Conservation (phyloP, 768 basidiomycete species). For the Xerocomus potaroensis region DNA sequence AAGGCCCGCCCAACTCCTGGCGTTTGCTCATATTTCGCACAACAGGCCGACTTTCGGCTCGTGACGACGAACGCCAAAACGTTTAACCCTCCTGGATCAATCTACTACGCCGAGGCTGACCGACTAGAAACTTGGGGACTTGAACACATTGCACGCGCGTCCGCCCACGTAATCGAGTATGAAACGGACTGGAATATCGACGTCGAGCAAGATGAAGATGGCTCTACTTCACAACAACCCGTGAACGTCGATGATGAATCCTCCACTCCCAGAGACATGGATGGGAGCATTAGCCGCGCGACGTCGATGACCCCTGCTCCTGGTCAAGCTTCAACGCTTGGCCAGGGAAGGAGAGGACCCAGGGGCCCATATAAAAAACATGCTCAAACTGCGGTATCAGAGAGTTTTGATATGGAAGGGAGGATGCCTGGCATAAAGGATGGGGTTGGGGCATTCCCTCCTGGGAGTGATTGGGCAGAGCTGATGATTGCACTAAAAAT, state of each 20-base stretch:
- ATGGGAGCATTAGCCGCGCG: constrained; percentile 44
- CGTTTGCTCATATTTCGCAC: neutral
- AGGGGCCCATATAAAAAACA: constrained; percentile 55
- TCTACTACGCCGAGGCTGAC: constrained; percentile 73
- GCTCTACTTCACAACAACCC: constrained; percentile 16
- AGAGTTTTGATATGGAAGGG: constrained; percentile 63
- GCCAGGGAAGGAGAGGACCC: constrained; percentile 37
- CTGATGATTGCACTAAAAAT: constrained; percentile 70
- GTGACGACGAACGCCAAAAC: constrained; percentile 70
- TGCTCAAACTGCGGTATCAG: constrained; percentile 36
- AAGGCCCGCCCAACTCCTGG: neutral
- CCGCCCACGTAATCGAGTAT: constrained; percentile 72
- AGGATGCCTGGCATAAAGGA: constrained; percentile 74
- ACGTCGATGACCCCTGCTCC: constrained; percentile 39
- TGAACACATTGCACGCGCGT: constrained; percentile 68
- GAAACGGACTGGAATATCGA: constrained; percentile 86
- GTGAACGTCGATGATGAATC: constrained; percentile 36
- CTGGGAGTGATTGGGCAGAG: constrained; percentile 67
- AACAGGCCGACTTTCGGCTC: constrained; percentile 63
- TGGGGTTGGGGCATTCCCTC: constrained; percentile 68
- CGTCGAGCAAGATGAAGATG: constrained; percentile 58
- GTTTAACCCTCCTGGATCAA: constrained; percentile 71
- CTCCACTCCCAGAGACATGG: constrained; percentile 44
- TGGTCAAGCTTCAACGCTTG: constrained; percentile 5
- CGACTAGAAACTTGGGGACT: constrained; percentile 65